Evolutionary conservation across 805 yeast species (phyloP).

Genomic region (Candida vartiovaarae): DNA sequence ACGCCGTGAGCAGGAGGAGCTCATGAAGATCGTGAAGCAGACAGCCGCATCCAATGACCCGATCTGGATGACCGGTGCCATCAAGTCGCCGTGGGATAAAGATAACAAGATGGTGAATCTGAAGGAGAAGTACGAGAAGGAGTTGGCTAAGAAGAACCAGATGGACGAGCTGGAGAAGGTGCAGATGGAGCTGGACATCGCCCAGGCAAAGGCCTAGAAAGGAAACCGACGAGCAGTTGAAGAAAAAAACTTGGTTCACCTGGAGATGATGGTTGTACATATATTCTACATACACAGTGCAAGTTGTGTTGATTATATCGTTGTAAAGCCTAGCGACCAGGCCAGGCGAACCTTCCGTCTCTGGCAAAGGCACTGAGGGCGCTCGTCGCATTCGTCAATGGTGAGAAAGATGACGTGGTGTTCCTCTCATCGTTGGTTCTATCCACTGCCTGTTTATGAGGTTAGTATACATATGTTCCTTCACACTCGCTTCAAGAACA

Average conservation of each 20-base stretch:
- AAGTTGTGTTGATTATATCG: no score
- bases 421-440: conserved; percentile 36
- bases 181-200: conserved; percentile 32
- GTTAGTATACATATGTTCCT: not conserved
- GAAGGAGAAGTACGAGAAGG: conserved; percentile 40
- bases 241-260: conserved; percentile 27
- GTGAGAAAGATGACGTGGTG: conserved; percentile 5
- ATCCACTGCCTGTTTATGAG: conserved; percentile 48
- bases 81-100: conserved; percentile 60
- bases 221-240: conserved; percentile 26
- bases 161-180: conserved; percentile 35
- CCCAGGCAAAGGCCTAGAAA: conserved; percentile 23
- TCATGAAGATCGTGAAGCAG: conserved; percentile 57
- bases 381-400: conserved; percentile 23
- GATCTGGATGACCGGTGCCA: conserved; percentile 73
- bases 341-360: conserved; percentile 25
- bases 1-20: conserved; percentile 58
- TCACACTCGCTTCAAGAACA: no score
- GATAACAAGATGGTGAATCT: conserved; percentile 29
- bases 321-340: conserved; percentile 11
- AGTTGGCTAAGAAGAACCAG: conserved; percentile 36
- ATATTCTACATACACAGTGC: not conserved
- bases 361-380: conserved; percentile 22
- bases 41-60: conserved; percentile 70
- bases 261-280: conserved; percentile 17